Percentiles rank a stretch among this genome's conserved stretches.
Conservation (phyloP, 2,329 filamentous ascomycete genomes). For the Metarhizium robertsii region DNA sequence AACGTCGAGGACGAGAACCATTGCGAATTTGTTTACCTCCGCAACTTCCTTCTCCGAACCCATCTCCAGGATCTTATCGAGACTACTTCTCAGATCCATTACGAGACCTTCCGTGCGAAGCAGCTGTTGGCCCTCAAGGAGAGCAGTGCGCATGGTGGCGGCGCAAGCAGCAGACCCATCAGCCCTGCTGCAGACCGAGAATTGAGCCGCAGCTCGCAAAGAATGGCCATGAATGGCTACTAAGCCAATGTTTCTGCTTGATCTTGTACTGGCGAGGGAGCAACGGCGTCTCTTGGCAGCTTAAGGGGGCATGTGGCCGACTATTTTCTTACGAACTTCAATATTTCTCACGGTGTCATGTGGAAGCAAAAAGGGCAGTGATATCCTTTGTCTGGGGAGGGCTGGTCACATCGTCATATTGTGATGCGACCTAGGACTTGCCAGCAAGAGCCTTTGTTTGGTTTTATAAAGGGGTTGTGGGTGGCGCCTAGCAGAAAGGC, state of each 20-base stretch:
- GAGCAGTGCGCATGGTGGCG: constrained; percentile 76
- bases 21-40: constrained; percentile 98
- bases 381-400: constrained; percentile 13
- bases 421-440: constrained; percentile 8
- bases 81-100: constrained; percentile 99
- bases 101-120: constrained; percentile 99
- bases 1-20: constrained; percentile 99
- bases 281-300: constrained; percentile 24
- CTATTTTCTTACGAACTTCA: constrained; percentile 19
- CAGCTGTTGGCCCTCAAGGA: constrained; percentile 97
- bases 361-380: constrained; percentile 16
- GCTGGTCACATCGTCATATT: constrained; percentile 9
- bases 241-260: constrained; percentile 37
- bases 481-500: background rate
- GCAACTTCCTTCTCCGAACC: constrained; percentile 96
- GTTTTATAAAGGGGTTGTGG: constrained; percentile 12
- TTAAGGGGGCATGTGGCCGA: constrained; percentile 8
- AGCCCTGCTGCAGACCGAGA: constrained; percentile 91
- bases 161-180: constrained; percentile 76
- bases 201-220: constrained; percentile 91
- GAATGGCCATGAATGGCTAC: constrained; percentile 99
- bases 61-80: constrained; percentile 98
- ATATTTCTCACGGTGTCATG: constrained; percentile 20
- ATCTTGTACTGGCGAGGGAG: constrained; percentile 21
- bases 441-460: constrained; percentile 10